These are phyloP conservation scores for Lepidopterella palustris DNA, from an alignment of 495 filamentous ascomycete species.

Conservation along the genomic window DNA sequence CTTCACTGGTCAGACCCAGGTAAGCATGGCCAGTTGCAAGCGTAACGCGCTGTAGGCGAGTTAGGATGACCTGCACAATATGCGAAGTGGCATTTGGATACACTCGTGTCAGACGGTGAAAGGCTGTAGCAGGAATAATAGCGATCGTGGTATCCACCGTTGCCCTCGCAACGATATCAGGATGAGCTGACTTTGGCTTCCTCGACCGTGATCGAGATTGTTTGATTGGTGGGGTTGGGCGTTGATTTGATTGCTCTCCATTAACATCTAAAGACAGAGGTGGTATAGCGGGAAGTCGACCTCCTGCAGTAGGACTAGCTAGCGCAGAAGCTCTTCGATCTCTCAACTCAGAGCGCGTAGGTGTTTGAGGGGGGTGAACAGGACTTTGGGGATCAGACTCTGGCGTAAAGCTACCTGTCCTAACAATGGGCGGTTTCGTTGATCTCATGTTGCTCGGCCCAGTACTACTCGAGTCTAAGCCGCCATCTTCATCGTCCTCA, in stretches of 20 bases:
- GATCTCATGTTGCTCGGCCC: slow-evolving; percentile 2
- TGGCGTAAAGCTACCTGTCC: slow-evolving; percentile 11
- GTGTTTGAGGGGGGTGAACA: slow-evolving; percentile 11
- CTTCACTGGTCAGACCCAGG: slow-evolving; percentile 82
- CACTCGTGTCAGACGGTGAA: slow-evolving; percentile 84
- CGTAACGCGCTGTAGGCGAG: slow-evolving; percentile 87
- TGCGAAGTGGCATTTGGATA: slow-evolving; percentile 96
- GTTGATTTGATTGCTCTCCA: slow-evolving; percentile 9
- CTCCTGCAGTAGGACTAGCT: slow-evolving; percentile 24
- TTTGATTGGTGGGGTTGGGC: slow-evolving; percentile 2
- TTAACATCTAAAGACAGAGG: slow-evolving; percentile 61
- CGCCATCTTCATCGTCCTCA: slow-evolving; percentile 52
- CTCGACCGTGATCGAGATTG: slow-evolving; percentile 32
- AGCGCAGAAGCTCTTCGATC: slow-evolving; percentile 27
- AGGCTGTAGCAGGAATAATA: slow-evolving; percentile 93
- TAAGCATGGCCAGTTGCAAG: slow-evolving; percentile 91
- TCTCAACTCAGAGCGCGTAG: slow-evolving; percentile 9
- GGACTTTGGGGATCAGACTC: slow-evolving; percentile 21
- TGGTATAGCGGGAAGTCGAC: slow-evolving; percentile 51
- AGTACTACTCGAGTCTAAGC: slow-evolving; percentile 18
- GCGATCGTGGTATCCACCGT: slow-evolving; percentile 97
- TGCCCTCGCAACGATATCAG: slow-evolving; percentile 93
- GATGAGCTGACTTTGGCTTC: slow-evolving; percentile 74
- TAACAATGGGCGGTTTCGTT: not conserved
- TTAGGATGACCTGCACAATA: slow-evolving; percentile 95